Evolutionary conservation across 2,329 filamentous ascomycete genomes (phyloP), one percentile per base, ranked within the genome.

Genomic region (Apiospora phragmitis): DNA sequence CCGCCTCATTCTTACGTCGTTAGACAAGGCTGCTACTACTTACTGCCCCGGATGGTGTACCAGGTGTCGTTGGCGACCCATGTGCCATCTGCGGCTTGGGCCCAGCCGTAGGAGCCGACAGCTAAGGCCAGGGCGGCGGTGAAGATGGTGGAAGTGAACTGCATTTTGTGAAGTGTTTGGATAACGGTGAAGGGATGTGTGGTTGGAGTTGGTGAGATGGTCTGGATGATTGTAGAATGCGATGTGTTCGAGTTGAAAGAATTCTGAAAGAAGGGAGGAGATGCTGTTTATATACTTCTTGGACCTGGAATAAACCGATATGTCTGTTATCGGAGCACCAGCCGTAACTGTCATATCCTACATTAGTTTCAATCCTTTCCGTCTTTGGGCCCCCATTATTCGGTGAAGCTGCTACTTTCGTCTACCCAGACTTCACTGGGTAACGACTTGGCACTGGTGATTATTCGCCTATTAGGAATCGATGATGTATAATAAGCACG

Each of bases 31-130:
- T n/a, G n/a, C 38, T n/a, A n/a, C 18, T 42, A 69, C 68, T 69
- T 55, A 69, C 68, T 62, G 0, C 41, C 68, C 5, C 68, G n/a
- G 47, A 43, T 62, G 38, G 49, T 65, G 51, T 65, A 69, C 45
- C 45, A 41, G 32, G 26, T 65, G 68, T 69, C 41, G 51, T 69
- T 69, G n/a, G 68, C 68, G 26, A 69, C 68, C 68, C 68, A 69
- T n/a, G 24, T 21, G 1, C 68, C 68, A 4, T 65, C 18, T 14
- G 4, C n/a, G 59, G 24, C 47, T 26, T 69, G 38, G 21, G 68
- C 24, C 68, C 51, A 69, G 26, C 51, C 68, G 38, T 14, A 43
- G 6, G 68, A 26, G 68, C 68, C 38, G 49, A 9, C 35, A 1
- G 68, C 68, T 14, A 69, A 43, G 51, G 49, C 21, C 3, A 62